Evolutionary conservation across 768 basidiomycete genomes (phyloP), one percentile per base, ranked within the genome.

Genomic region (Trametes maxima): DNA sequence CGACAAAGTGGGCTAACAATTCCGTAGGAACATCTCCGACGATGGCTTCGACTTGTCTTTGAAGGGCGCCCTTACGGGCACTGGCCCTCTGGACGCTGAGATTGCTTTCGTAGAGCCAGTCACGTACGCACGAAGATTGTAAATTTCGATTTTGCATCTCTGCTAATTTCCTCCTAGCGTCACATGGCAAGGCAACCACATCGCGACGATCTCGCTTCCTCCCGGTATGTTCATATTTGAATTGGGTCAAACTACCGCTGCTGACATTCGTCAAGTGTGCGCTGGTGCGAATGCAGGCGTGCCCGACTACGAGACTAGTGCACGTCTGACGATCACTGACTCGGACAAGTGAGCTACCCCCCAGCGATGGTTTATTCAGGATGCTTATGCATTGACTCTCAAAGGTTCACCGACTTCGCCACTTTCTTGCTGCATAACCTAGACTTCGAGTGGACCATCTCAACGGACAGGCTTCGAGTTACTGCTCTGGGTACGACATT

Each of bases 401-500:
- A 17, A 2, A 83, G 84, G 59, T 90, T 90, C 71, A 87, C 88
- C 5, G 73, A 77, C 12, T 90, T 88, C 67, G 84, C 88, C 0
- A 85, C 81, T 1, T 85, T 80, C 71, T 69, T 90, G 63, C 75
- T 90, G 40, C 89, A 89, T 65, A 85, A 82, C 51, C 78, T 80
- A 19, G 78, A 75, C 58, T 90, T 91, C 65, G 79, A 80, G 5
- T 90, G 89, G 89, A 86, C 82, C 1, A 85, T 90, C 48, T 86
- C 86, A 5, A 88, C 89, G 0, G 62, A 78, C n/a, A 82, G 77
- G 43, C 81, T 90, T 49, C 82, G 85, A 33, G 72, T 91, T 16
- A 81, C 77, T 2, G 88, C 89, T 5, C 79, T 90, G 1, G 86
- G 85, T 16, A 88, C 86, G 12, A 82, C 85, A 63, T 90, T 90